Conservation (phyloP, 2,329 filamentous ascomycete species). For the Geosmithia flava region DNA sequence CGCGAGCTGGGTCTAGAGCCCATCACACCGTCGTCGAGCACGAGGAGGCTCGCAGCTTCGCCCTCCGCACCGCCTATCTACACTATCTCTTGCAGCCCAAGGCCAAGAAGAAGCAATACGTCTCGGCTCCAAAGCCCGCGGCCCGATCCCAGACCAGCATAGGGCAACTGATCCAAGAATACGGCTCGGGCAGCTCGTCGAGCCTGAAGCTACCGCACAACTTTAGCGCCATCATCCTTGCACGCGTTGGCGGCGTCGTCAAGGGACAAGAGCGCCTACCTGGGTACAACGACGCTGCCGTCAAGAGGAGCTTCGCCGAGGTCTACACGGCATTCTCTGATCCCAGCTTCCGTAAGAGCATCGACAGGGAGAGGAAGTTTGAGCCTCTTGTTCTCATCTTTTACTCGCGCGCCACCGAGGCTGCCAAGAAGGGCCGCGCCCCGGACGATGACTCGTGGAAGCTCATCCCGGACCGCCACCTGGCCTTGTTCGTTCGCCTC, state of each 20-base stretch:
- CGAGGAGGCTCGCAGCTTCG: slow-evolving; percentile 85
- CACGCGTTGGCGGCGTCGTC: slow-evolving; percentile 69
- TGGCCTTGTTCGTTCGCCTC: slow-evolving; percentile 86
- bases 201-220: slow-evolving; percentile 44
- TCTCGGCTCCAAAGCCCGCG: slow-evolving; percentile 51
- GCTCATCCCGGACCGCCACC: slow-evolving; percentile 81
- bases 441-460: slow-evolving; percentile 83
- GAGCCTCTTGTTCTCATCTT: slow-evolving; percentile 93
- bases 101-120: slow-evolving; percentile 79
- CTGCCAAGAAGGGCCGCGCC: slow-evolving; percentile 59
- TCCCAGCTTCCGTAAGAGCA: slow-evolving; percentile 72
- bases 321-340: slow-evolving; percentile 92
- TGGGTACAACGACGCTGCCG: slow-evolving; percentile 78
- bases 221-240: slow-evolving; percentile 42
- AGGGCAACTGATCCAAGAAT: slow-evolving; percentile 80
- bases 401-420: slow-evolving; percentile 88
- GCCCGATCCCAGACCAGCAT: slow-evolving; percentile 58
- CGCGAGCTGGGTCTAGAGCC: slow-evolving; percentile 31
- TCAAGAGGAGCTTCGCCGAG: slow-evolving; percentile 89
- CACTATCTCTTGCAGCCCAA: slow-evolving; percentile 88
- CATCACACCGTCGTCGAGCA: slow-evolving; percentile 38
- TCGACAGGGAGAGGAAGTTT: slow-evolving; percentile 87
- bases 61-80: slow-evolving; percentile 81
- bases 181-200: slow-evolving; percentile 38
- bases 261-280: slow-evolving; percentile 72